Percentiles rank a stretch among this genome's conserved stretches.
phyloP scores from a whole-genome alignment of 768 basidiomycete genomes.

The Paxillus involutus region DNA sequence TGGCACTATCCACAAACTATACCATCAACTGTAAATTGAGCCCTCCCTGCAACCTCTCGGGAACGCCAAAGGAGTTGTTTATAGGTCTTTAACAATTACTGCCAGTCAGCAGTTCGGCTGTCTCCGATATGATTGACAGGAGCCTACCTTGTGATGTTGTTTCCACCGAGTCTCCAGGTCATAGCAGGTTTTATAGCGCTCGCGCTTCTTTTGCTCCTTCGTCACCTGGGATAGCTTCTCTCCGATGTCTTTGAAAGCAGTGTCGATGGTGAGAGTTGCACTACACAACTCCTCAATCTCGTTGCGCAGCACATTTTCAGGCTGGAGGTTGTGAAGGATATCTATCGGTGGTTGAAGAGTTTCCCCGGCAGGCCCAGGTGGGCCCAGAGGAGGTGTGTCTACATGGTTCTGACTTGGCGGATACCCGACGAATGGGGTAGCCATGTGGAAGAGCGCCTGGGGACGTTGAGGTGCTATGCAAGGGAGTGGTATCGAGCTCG shows the following conservation, averaged over 20 bases:
- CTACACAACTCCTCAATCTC: constrained; percentile 20
- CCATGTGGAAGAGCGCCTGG: neutral
- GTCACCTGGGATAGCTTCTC: constrained; percentile 3
- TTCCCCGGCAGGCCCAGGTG: neutral
- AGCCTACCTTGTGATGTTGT: constrained; percentile 10
- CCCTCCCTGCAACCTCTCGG: constrained; percentile 19
- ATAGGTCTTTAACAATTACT: constrained; percentile 7
- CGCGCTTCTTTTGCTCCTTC: constrained; percentile 6
- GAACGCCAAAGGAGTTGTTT: constrained; percentile 18
- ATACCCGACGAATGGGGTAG: too few relatives aligned
- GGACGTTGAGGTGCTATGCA: neutral
- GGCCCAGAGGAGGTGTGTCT: neutral
- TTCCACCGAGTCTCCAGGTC: constrained; percentile 13
- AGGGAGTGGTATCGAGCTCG: too few relatives aligned
- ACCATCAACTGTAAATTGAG: constrained; percentile 18
- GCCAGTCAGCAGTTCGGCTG: neutral
- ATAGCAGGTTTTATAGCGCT: constrained; percentile 9
- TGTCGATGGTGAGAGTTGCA: constrained; percentile 17
- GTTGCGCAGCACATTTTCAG: constrained; percentile 10
- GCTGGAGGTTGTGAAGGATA: constrained; percentile 1
- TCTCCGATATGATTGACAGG: too few relatives aligned
- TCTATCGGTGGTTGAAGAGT: neutral
- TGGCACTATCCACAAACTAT: neutral
- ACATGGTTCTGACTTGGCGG: too few relatives aligned
- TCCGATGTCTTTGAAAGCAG: constrained; percentile 14